Conservation (phyloP, 805 yeast genomes). For the Cyberlindnera galapagoensis region DNA sequence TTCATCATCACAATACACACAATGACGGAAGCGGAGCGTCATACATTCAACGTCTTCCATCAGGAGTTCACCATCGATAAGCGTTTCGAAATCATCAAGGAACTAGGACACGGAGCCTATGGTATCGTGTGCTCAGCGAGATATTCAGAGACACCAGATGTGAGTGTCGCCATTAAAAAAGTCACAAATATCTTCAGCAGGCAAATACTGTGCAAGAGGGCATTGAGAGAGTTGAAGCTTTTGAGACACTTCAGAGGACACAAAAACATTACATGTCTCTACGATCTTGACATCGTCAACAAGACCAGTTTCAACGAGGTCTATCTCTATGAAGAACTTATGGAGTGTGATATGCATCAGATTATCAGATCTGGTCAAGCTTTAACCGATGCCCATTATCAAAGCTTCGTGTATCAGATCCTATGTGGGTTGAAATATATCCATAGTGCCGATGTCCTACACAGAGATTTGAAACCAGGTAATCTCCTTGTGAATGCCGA, state of each 20-base stretch:
- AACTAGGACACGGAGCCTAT: slow-evolving; percentile 96
- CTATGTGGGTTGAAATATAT: slow-evolving; percentile 85
- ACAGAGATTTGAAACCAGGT: slow-evolving; percentile 92
- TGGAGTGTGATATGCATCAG: slow-evolving; percentile 99
- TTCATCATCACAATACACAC: neutral
- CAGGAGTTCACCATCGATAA: slow-evolving; percentile 92
- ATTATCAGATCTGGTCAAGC: slow-evolving; percentile 92
- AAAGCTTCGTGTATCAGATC: slow-evolving; percentile 85
- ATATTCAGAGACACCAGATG: slow-evolving; percentile 65
- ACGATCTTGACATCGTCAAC: slow-evolving; percentile 83
- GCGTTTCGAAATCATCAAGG: slow-evolving; percentile 83
- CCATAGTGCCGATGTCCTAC: slow-evolving; percentile 89
- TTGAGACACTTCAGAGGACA: slow-evolving; percentile 93
- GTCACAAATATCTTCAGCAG: slow-evolving; percentile 91
- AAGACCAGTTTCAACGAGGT: slow-evolving; percentile 79
- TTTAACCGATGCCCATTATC: slow-evolving; percentile 91
- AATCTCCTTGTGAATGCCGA: slow-evolving; percentile 90
- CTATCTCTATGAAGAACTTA: slow-evolving; percentile 89
- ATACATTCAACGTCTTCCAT: slow-evolving; percentile 61
- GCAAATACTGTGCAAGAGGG: slow-evolving; percentile 85
- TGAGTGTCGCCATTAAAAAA: slow-evolving; percentile 90
- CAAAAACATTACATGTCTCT: slow-evolving; percentile 90
- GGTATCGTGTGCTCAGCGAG: slow-evolving; percentile 95
- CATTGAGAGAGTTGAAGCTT: slow-evolving; percentile 83
- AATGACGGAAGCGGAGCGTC: slow-evolving; percentile 31